phyloP scores from a whole-genome alignment of 2,329 filamentous ascomycete species.

The Botrytis galanthina region DNA sequence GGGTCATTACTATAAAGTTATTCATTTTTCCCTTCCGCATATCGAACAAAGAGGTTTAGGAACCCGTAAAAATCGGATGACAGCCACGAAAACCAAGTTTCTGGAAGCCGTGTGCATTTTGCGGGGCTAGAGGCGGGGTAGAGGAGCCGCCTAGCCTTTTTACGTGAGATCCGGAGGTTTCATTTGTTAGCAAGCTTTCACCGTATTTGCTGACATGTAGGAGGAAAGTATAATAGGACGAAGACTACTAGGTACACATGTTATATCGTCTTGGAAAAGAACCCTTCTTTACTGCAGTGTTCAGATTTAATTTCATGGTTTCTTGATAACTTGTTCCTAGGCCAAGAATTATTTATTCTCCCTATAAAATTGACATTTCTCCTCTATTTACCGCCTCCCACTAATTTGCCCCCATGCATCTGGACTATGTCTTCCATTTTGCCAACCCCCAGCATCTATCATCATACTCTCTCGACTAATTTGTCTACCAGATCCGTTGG shows the following conservation, averaged over 20 bases:
- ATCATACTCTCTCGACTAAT: slow-evolving; percentile 69
- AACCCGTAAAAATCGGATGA: not conserved
- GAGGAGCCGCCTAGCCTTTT: not conserved
- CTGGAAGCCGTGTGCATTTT: not conserved
- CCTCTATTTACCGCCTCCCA: slow-evolving; percentile 23
- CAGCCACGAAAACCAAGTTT: slow-evolving; percentile 11
- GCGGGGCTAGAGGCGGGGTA: slow-evolving; percentile 19
- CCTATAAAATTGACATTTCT: not conserved
- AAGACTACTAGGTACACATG: not conserved
- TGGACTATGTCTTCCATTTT: slow-evolving; percentile 71
- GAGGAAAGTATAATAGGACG: not conserved
- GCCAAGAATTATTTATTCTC: slow-evolving; percentile 18
- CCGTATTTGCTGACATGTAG: not conserved
- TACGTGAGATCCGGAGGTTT: not conserved
- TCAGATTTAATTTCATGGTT: not conserved
- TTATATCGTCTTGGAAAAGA: not conserved
- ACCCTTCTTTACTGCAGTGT: not conserved
- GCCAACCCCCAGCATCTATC: slow-evolving; percentile 47
- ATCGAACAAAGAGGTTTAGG: not conserved
- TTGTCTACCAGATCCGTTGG: slow-evolving; percentile 42
- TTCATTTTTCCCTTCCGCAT: not conserved
- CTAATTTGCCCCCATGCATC: slow-evolving; percentile 73
- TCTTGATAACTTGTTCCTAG: not conserved
- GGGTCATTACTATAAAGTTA: not conserved
- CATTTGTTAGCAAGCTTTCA: not conserved